A percentile compares a stretch with the other conserved stretches of the same genome.
Conservation (phyloP, 2,329 filamentous ascomycete genomes). For the Penicillium sp. region DNA sequence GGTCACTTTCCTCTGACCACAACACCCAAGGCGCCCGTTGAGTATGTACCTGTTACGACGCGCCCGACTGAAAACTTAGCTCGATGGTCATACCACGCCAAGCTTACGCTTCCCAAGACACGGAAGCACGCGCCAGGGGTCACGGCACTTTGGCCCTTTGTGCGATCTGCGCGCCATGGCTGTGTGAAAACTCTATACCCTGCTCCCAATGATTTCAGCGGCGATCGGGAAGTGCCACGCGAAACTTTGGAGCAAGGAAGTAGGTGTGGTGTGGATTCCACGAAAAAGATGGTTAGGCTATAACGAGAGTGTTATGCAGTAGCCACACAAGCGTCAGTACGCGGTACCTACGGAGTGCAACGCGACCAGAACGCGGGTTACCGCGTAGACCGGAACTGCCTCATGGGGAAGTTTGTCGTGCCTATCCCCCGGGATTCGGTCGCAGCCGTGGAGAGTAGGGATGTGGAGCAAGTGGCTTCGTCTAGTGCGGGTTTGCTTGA, state of each 20-base stretch:
- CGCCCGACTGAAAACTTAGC: background rate
- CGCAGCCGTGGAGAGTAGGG: conserved; percentile 11
- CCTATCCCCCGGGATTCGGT: conserved; percentile 24
- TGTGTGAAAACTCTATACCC: conserved; percentile 3
- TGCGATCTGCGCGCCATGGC: conserved; percentile 21
- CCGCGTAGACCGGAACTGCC: conserved; percentile 20
- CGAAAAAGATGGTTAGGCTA: background rate
- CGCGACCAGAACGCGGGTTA: background rate
- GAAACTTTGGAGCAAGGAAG: background rate
- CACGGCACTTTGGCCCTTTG: conserved; percentile 8
- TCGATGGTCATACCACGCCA: background rate
- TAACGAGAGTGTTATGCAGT: background rate
- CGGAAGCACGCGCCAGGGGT: background rate
- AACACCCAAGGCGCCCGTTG: too few relatives aligned
- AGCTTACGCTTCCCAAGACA: background rate
- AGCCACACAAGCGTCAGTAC: background rate
- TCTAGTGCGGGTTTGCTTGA: background rate
- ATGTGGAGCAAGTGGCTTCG: background rate
- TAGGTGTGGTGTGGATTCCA: background rate
- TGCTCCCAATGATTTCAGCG: conserved; percentile 19
- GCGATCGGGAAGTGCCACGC: conserved; percentile 21
- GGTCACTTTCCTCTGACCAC: too few relatives aligned
- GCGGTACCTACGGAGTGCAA: background rate
- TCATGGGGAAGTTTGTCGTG: conserved; percentile 15
- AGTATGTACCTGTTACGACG: background rate